These are phyloP conservation scores for Paramecium sexaurelia DNA, from an alignment of 73 alveolate genomes.

Conservation along the genomic window DNA sequence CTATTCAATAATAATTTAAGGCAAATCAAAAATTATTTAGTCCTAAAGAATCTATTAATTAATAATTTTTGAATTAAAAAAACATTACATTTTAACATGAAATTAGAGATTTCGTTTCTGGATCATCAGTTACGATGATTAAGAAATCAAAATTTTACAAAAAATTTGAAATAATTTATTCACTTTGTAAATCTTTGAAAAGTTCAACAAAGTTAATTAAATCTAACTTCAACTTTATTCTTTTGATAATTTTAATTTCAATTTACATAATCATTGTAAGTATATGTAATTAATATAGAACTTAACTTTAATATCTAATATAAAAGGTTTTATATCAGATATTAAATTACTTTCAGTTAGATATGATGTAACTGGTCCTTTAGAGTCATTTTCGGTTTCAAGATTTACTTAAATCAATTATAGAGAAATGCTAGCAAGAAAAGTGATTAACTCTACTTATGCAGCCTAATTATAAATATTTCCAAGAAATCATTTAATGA, in stretches of 20 bases:
- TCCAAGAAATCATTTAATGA: not conserved
- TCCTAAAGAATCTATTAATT: constrained; percentile 11
- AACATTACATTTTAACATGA: not conserved
- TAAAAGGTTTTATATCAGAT: not conserved
- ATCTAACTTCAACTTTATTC: not conserved
- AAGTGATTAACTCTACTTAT: not conserved
- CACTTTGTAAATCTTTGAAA: not conserved
- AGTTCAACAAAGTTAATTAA: not conserved
- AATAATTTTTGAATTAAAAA: not conserved
- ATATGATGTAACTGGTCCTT: constrained; percentile 39
- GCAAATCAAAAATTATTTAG: not conserved
- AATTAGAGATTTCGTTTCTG: not conserved
- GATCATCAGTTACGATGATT: not conserved
- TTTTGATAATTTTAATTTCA: not conserved
- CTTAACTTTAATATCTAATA: not conserved
- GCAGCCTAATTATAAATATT: not conserved
- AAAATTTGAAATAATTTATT: constrained; percentile 22
- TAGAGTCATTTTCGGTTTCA: not conserved
- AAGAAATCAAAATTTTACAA: constrained; percentile 37
- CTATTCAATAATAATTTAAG: not conserved
- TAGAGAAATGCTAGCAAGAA: not conserved
- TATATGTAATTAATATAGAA: not conserved
- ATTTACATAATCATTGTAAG: not conserved
- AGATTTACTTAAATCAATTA: not conserved
- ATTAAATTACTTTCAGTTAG: constrained; percentile 7